Evolutionary conservation across 768 basidiomycete species (phyloP).

Genomic region (Calocybe cyanea): DNA sequence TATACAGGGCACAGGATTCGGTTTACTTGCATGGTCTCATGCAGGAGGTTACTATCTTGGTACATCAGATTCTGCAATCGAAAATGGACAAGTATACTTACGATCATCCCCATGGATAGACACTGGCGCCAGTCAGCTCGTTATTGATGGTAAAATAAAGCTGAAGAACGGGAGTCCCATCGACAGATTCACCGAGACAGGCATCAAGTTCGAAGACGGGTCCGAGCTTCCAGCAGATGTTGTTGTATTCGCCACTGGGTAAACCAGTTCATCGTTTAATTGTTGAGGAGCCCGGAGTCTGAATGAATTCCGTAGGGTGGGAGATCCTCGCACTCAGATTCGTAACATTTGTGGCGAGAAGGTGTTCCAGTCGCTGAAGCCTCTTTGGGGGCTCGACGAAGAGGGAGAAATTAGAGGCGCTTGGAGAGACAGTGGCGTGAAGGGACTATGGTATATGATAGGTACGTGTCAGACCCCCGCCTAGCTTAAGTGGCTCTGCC

Average conservation of each 20-base stretch:
- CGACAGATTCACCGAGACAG: slow-evolving; percentile 35
- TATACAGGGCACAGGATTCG: slow-evolving; percentile 46
- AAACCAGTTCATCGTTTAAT: neutral
- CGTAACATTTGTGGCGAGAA: slow-evolving; percentile 40
- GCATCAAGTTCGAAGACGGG: slow-evolving; percentile 44
- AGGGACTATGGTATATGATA: slow-evolving; percentile 56
- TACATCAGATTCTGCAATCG: slow-evolving; percentile 17
- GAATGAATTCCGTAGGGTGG: slow-evolving; percentile 30
- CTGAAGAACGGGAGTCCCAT: slow-evolving; percentile 53
- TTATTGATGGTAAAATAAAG: slow-evolving; percentile 65
- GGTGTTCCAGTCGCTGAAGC: slow-evolving; percentile 37
- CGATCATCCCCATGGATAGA: slow-evolving; percentile 25
- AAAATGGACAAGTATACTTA: too few relatives aligned
- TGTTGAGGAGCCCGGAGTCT: neutral
- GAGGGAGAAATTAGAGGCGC: slow-evolving; percentile 56
- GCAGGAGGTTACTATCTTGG: slow-evolving; percentile 71
- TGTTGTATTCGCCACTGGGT: slow-evolving; percentile 48
- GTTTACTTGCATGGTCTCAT: slow-evolving; percentile 41
- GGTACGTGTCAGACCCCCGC: slow-evolving; percentile 29
- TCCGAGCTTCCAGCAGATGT: slow-evolving; percentile 43
- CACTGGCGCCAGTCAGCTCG: slow-evolving; percentile 50
- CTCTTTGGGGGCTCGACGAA: slow-evolving; percentile 57
- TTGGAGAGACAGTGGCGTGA: slow-evolving; percentile 46
- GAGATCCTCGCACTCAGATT: slow-evolving; percentile 35
- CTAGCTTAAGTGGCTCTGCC: neutral